Percentiles rank a stretch among this genome's conserved stretches.
These are phyloP conservation scores for Ophiostoma montium DNA, from an alignment of 2,329 filamentous ascomycete genomes.

Conservation along the genomic window DNA sequence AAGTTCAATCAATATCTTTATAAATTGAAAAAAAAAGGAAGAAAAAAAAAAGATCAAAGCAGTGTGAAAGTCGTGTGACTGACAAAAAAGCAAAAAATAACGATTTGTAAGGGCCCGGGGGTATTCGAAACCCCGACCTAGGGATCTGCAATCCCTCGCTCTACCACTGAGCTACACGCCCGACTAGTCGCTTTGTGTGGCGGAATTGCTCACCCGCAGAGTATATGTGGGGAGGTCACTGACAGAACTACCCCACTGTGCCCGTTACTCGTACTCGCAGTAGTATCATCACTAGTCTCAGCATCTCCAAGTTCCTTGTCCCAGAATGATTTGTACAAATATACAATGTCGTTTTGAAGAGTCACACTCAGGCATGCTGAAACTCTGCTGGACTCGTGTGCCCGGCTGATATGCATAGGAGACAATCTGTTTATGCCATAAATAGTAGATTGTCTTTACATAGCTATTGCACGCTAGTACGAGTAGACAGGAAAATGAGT, in stretches of 20 bases:
- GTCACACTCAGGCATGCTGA: no score
- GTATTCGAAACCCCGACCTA: constrained; percentile 9
- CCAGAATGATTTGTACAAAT: no score
- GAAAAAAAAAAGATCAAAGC: not conserved
- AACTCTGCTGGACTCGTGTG: no score
- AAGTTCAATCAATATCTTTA: no score
- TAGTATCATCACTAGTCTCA: no score
- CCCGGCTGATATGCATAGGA: no score
- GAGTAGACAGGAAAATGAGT: not conserved
- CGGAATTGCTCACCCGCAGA: not conserved
- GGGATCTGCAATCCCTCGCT: constrained; percentile 11
- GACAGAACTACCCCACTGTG: no score
- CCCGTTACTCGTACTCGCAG: no score
- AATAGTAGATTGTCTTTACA: not conserved
- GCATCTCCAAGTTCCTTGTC: no score
- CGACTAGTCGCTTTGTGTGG: not conserved
- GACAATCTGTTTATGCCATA: not conserved
- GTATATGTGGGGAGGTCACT: not conserved
- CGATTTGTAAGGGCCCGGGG: constrained; percentile 5
- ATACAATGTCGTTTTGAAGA: no score
- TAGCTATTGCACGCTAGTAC: not conserved
- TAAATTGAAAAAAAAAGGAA: no score
- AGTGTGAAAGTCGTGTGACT: not conserved
- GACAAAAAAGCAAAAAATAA: not conserved
- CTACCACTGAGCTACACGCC: constrained; percentile 9